Evolutionary conservation across 2,329 filamentous ascomycete species (phyloP).

Genomic region (Pseudogymnoascus sp.): DNA sequence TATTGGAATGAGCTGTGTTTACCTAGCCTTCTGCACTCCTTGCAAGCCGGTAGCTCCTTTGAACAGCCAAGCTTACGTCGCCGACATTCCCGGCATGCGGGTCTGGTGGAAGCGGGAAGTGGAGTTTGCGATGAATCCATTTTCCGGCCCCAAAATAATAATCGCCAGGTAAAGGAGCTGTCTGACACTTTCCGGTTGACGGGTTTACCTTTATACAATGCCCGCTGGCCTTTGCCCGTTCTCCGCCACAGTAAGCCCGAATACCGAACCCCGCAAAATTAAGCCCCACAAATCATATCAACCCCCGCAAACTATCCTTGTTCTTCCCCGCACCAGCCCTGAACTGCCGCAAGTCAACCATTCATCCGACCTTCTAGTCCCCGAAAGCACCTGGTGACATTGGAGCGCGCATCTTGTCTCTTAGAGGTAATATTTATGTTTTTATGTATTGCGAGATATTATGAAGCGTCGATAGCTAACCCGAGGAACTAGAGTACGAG

Average conservation of each 20-base stretch:
- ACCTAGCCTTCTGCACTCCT: constrained; percentile 30
- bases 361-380: background rate
- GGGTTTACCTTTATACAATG: constrained; percentile 7
- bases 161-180: background rate
- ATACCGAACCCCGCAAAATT: background rate
- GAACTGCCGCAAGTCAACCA: background rate
- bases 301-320: background rate
- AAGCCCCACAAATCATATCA: background rate
- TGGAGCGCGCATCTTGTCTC: background rate
- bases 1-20: constrained; percentile 3
- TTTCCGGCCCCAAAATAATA: background rate
- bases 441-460: background rate
- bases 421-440: background rate
- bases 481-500: background rate
- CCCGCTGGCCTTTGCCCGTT: background rate
- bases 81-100: constrained; percentile 33
- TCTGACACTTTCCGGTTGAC: background rate
- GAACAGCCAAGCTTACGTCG: constrained; percentile 33
- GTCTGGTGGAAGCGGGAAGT: constrained; percentile 11
- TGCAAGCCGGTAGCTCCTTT: constrained; percentile 31
- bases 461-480: background rate
- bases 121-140: constrained; percentile 10
- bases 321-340: background rate
- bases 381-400: background rate
- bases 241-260: background rate